These are phyloP conservation scores for Cercospora sojina DNA, from an alignment of 2,329 filamentous ascomycete genomes.

Conservation along the genomic window DNA sequence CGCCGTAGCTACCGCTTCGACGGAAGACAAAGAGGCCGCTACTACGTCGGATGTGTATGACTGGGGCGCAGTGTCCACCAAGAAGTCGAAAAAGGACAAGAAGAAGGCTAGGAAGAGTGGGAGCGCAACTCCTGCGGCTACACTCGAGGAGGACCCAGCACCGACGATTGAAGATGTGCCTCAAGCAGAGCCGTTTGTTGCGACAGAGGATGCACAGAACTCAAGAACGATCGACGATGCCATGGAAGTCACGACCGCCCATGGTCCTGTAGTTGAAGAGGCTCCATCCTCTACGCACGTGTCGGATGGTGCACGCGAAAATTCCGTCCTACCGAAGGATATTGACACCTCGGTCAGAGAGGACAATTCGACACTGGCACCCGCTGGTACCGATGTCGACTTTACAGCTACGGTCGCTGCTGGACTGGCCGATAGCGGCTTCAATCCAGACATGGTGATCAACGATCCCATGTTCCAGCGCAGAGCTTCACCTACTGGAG, in stretches of 20 bases:
- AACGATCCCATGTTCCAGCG: conserved; percentile 43
- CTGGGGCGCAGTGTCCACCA: conserved; percentile 27
- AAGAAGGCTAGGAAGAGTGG: conserved; percentile 40
- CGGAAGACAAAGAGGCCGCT: background rate
- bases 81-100: conserved; percentile 46
- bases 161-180: background rate
- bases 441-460: conserved; percentile 47
- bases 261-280: background rate
- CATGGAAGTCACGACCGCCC: background rate
- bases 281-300: background rate
- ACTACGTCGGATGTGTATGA: conserved; percentile 22
- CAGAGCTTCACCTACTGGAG: conserved; percentile 36
- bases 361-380: background rate
- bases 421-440: conserved; percentile 48
- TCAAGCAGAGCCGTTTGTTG: background rate
- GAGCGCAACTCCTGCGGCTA: conserved; percentile 15
- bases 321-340: no score
- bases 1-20: conserved; percentile 1
- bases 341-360: no score
- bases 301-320: background rate
- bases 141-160: conserved; percentile 7
- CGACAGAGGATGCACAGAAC: background rate
- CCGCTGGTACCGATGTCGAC: conserved; percentile 40
- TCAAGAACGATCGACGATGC: background rate
- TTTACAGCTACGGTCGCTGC: conserved; percentile 51